Evolutionary conservation across 2,329 filamentous ascomycete genomes (phyloP), one percentile per base, ranked within the genome.

Genomic region (Aspergillus proliferans): DNA sequence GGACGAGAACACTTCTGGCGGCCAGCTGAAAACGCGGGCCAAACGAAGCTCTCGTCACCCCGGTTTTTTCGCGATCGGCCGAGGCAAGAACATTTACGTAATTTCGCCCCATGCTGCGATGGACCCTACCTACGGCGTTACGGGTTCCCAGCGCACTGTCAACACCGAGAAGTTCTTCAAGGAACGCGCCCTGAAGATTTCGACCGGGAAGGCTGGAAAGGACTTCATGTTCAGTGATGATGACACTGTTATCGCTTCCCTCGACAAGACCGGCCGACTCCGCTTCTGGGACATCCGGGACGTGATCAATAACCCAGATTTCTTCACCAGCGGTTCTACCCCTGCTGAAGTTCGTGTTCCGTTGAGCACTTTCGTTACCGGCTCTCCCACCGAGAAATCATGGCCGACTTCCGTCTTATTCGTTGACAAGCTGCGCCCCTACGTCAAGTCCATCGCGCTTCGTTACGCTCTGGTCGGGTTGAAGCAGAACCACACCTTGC

Each of bases 201-300:
- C 92, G 59, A 97, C 91, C 53, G 93, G 92, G 59, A 98, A 98
- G 76, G 92, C 93, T 57, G 93, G 91, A 55, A 98, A 98, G 71
- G 93, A 98, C 68, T 98, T 98, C 67, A 87, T 85, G 43, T 98
- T 98, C 72, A 96, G 92, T 69, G 91, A 95, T 68, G 93, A 98
- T 68, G 93, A 98, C 68, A 88, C 86, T 1, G 85, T 92, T 38
- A 89, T 98, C 58, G 91, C 94, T 43, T 96, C 92, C 44, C 82
- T 98, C 46, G 94, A 98, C 70, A 98, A 98, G 75, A 92, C 90
- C 51, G 94, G 93, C 43, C 85, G 89, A 53, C 85, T 97, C 73
- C 93, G 95, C 71, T 96, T 98, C 76, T 98, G 93, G 94, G 93
- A 98, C 68, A 88, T 97, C 57, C 87, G 87, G 51, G 83, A 87